Base-by-base conservation (phyloP, 2,329 filamentous ascomycete species). In the Epichloe baconii region DNA sequence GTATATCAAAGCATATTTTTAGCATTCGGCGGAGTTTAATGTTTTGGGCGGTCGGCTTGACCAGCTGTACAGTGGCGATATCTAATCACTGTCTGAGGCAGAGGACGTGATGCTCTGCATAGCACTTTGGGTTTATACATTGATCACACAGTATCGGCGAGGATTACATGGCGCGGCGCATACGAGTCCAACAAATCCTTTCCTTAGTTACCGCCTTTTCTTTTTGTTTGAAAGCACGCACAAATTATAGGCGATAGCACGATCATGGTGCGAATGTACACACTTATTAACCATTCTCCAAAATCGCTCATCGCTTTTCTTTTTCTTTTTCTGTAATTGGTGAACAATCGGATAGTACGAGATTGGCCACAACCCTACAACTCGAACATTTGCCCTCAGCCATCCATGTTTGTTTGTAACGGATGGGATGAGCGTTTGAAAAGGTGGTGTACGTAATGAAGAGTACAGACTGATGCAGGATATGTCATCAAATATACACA, bases 1-100 rank as follows among this genome's bases (percentile, higher is more conserved):
- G 53, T 53, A 45, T 58, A 57, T 52, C 57, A 57, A 54, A 56
- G 58, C 48, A 55, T 46, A 54, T 57, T 54, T 57, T 49, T 57
- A 64, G 64, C 65, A 67, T 67, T 60, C 55, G 59, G 55, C 58
- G 64, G 64, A 66, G 63, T 66, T 66, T 58, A 56, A 44, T 50
- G 35, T 44, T 50, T 53, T 26, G 57, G 62, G 57, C 56, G 58
- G 58, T 49, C 50, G 56, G 58, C 58, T 57, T 55, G 56, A 55
- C 52, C 53, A 45, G 51, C 54, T 55, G 54, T 59, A 56, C 52
- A 55, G 55, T 53, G 55, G 51, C 53, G 8, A 12, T n/a, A n/a
- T 50, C 41, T 36, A 23, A 36, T 26, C 36, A 41, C 15, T 44
- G 36, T 8, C 48, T 43, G 19, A 34, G 47, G 36, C 23, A 26